Base-by-base conservation (phyloP, 2,329 filamentous ascomycete genomes). In the Paracoccidioides lutzii region DNA sequence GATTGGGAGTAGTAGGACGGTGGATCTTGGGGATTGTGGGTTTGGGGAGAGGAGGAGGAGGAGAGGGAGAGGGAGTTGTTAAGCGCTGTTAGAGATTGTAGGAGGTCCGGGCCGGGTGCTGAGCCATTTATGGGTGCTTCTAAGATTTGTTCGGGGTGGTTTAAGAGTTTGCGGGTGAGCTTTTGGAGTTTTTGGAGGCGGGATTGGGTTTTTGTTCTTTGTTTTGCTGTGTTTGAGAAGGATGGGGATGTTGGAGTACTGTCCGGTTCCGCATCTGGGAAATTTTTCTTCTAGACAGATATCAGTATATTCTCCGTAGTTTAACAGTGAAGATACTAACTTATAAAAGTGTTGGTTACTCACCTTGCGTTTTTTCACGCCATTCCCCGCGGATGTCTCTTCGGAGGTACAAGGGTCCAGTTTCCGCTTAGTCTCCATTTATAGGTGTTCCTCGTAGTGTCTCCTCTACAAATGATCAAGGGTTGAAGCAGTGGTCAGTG, bases 161-260 rank as follows among this genome's bases (percentile, higher is more conserved):
- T 55, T 6, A 62, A 54, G 14, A 66, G 57, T 14, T 66, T 62
- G 30, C 52, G 55, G 38, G 64, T 59, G 33, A 67, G 55, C n/a
- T 45, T 46, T 53, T 62, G 59, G 14, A 67, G 53, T 14, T 57
- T 44, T 15, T 50, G 55, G 3, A 67, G 56, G 22, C 59, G 63
- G 40, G 58, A 57, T 53, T 55, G 45, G 46, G 57, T 59, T 38
- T 50, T 58, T 44, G 45, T 46, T 38, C 48, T 49, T 38, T 49
- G 12, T 32, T 41, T 52, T 28, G 5, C 9, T 37, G 2, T 14
- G 5, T 10, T 22, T 4, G 35, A n/a, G 9, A 35, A 14, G 22
- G 49, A 7, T 37, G n/a, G 33, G 3, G 48, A 50, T 6, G 8
- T 37, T 52, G 37, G 12, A 52, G 49, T 28, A 41, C 2, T n/a